These are phyloP conservation scores for Xylaria sp. DNA, from an alignment of 2,329 filamentous ascomycete genomes.

Conservation along the genomic window DNA sequence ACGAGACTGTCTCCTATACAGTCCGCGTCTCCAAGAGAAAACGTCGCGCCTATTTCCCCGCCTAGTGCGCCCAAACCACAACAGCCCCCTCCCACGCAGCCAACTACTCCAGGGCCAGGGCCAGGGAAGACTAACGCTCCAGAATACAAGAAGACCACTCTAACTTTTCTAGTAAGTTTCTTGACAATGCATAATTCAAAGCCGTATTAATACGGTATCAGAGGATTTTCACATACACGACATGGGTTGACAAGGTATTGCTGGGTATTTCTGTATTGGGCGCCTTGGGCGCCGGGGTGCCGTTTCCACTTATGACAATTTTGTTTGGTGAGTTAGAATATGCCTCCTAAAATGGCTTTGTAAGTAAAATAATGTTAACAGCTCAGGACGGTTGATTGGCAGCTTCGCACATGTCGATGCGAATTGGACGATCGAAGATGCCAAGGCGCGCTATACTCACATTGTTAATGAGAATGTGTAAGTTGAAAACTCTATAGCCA, in stretches of 20 bases:
- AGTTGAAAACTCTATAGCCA: constrained; percentile 25
- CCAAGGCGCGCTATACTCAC: constrained; percentile 34
- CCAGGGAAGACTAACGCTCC: constrained; percentile 17
- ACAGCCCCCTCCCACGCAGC: constrained; percentile 10
- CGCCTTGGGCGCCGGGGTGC: constrained; percentile 34
- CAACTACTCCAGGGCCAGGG: constrained; percentile 7
- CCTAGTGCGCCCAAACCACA: constrained; percentile 7
- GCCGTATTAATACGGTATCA: constrained; percentile 13
- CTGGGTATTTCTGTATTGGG: constrained; percentile 29
- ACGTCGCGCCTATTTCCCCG: constrained; percentile 18
- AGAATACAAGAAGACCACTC: constrained; percentile 26
- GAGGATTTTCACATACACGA: constrained; percentile 37
- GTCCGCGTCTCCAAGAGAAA: constrained; percentile 22
- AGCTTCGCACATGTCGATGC: constrained; percentile 45
- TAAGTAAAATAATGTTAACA: constrained; percentile 8
- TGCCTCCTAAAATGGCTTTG: not conserved
- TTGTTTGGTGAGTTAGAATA: constrained; percentile 50
- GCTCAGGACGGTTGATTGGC: constrained; percentile 47
- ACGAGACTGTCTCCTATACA: constrained; percentile 25
- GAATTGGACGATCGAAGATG: constrained; percentile 20
- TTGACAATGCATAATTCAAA: not conserved
- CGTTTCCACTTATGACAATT: constrained; percentile 54
- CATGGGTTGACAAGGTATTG: constrained; percentile 31
- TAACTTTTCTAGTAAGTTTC: constrained; percentile 31
- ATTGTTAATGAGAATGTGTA: constrained; percentile 49